These are phyloP conservation scores for Trichosanthes truncata DNA, from an alignment of 306 rosid species.

Conservation along the genomic window DNA sequence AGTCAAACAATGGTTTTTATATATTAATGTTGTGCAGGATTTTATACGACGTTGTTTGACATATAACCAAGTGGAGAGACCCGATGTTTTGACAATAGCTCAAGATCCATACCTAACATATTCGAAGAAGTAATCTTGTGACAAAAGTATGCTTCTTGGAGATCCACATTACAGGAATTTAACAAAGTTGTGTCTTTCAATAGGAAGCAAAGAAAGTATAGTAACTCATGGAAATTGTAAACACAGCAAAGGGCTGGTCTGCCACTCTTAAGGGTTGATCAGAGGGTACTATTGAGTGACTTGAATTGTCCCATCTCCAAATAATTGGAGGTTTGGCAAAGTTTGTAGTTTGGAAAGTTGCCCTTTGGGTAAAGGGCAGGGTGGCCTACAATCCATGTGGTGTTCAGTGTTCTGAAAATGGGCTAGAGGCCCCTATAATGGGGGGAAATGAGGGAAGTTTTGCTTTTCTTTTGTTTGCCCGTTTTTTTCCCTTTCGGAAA, in stretches of 20 bases:
- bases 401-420: conserved; percentile 1
- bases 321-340: neutral
- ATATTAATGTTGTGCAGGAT: conserved; percentile 36
- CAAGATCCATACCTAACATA: conserved; percentile 88
- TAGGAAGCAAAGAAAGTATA: neutral
- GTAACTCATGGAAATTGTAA: neutral
- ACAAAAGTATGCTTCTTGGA: neutral
- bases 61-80: conserved; percentile 86
- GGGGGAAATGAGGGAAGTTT: conserved; percentile 3
- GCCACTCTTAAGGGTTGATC: neutral
- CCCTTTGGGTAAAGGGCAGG: neutral
- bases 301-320: neutral
- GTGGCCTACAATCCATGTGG: neutral
- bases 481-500: neutral
- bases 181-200: neutral
- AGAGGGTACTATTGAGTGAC: neutral
- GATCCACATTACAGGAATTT: neutral
- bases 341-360: neutral
- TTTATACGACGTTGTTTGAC: conserved; percentile 82
- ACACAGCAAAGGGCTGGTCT: neutral
- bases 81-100: conserved; percentile 77
- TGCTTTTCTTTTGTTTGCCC: conserved; percentile 5
- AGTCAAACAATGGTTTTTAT: neutral
- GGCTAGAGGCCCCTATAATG: neutral
- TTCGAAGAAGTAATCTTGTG: conserved; percentile 46